Evolutionary conservation across 2,329 filamentous ascomycete species (phyloP).

Genomic region (Stemphylium lycopersici): DNA sequence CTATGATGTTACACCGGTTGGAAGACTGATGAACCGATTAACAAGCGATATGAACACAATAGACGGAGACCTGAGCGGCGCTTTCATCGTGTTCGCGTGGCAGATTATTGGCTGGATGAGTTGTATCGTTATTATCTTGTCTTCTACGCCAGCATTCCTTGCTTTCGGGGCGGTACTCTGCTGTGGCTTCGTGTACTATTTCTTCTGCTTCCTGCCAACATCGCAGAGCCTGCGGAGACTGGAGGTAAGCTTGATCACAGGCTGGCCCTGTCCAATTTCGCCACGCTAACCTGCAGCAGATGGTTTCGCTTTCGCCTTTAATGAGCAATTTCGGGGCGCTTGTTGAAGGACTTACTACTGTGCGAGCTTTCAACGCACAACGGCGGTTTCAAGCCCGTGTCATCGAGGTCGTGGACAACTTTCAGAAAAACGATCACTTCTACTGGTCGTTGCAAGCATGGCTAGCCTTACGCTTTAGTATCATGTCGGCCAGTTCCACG

Average conservation of each 20-base stretch:
- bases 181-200: constrained; percentile 72
- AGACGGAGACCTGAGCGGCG: constrained; percentile 80
- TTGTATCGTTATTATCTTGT: constrained; percentile 77
- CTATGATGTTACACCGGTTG: constrained; percentile 88
- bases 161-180: constrained; percentile 73
- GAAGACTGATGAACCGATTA: constrained; percentile 88
- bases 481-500: constrained; percentile 73
- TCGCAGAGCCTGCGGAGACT: constrained; percentile 83
- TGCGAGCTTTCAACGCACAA: constrained; percentile 82
- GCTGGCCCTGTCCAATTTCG: not conserved
- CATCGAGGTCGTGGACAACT: constrained; percentile 80
- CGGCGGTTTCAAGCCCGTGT: constrained; percentile 79
- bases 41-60: constrained; percentile 90
- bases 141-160: constrained; percentile 78
- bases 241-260: constrained; percentile 56
- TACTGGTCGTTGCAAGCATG: constrained; percentile 88
- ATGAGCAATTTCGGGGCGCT: constrained; percentile 93
- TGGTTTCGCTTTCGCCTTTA: constrained; percentile 85
- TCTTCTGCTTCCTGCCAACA: constrained; percentile 77
- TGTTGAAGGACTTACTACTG: constrained; percentile 82
- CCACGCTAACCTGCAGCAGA: constrained; percentile 48
- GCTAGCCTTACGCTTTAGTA: constrained; percentile 80
- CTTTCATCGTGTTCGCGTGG: constrained; percentile 74
- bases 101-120: constrained; percentile 73
- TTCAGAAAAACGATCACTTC: constrained; percentile 95